A percentile compares a stretch with the other conserved stretches of the same genome.
These are phyloP conservation scores for Hydrangea macrophylla DNA, from an alignment of 148 eudicot genomes.

Conservation along the genomic window DNA sequence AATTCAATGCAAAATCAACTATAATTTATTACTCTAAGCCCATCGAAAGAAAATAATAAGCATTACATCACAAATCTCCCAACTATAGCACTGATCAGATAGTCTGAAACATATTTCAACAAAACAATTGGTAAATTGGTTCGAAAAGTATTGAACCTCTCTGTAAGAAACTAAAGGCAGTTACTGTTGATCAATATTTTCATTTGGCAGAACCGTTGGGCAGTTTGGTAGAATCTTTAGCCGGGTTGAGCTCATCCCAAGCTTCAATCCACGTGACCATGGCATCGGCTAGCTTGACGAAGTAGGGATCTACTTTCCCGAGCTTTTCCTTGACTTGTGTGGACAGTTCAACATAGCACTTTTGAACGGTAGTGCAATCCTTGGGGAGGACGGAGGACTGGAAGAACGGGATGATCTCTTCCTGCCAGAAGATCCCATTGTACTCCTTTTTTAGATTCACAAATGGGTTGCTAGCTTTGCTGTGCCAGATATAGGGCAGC, in stretches of 20 bases:
- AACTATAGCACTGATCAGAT: background rate
- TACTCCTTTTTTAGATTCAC: constrained; percentile 73
- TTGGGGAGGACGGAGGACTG: constrained; percentile 43
- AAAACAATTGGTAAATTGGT: background rate
- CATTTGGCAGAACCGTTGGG: constrained; percentile 24
- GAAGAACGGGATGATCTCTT: constrained; percentile 76
- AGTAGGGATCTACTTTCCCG: constrained; percentile 52
- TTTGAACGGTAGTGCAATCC: constrained; percentile 60
- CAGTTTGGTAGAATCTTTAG: constrained; percentile 18
- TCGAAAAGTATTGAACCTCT: background rate
- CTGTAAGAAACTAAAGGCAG: background rate
- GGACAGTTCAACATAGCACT: constrained; percentile 57
- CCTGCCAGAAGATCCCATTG: constrained; percentile 77
- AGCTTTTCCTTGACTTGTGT: constrained; percentile 65
- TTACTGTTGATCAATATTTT: background rate
- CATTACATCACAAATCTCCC: background rate
- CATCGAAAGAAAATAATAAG: background rate
- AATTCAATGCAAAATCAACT: background rate
- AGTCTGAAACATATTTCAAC: background rate
- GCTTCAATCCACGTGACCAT: constrained; percentile 78
- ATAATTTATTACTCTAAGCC: background rate
- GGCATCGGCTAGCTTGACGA: constrained; percentile 61
- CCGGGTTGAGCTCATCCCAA: constrained; percentile 56
- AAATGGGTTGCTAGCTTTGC: constrained; percentile 76
- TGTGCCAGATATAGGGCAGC: constrained; percentile 73